Percentiles rank a stretch among this genome's conserved stretches.
phyloP scores from a whole-genome alignment of 768 basidiomycete genomes.

The Pleurotus platypus region DNA sequence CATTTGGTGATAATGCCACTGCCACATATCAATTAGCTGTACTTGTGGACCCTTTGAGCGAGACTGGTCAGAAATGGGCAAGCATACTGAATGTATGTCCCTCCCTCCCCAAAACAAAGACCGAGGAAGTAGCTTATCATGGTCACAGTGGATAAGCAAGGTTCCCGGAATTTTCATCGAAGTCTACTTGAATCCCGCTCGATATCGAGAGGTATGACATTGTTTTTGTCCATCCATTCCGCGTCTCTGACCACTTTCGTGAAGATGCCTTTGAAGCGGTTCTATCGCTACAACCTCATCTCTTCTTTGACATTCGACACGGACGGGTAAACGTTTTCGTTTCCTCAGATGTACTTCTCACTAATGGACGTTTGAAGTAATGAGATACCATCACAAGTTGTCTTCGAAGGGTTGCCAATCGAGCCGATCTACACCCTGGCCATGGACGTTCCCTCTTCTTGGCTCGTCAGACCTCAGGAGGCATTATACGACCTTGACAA shows the following conservation, averaged over 20 bases:
- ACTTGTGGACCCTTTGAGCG: conserved; percentile 82
- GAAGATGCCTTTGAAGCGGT: conserved; percentile 86
- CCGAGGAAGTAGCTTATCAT: neutral
- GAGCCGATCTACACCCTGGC: conserved; percentile 93
- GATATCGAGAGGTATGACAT: conserved; percentile 58
- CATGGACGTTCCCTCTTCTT: conserved; percentile 87
- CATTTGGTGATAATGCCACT: conserved; percentile 61
- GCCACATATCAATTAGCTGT: conserved; percentile 70
- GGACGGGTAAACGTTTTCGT: conserved; percentile 51
- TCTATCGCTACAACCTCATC: conserved; percentile 78
- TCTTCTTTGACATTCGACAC: conserved; percentile 60
- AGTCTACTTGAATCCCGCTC: conserved; percentile 75
- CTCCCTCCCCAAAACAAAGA: neutral
- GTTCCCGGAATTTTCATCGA: conserved; percentile 66
- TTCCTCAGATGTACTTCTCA: no score
- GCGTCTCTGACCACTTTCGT: neutral
- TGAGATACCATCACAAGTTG: conserved; percentile 53
- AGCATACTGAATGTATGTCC: conserved; percentile 64
- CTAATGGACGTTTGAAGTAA: conserved; percentile 29
- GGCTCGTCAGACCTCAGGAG: conserved; percentile 90
- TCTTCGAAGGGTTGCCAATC: conserved; percentile 71
- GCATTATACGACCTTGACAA: conserved; percentile 95
- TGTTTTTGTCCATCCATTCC: neutral
- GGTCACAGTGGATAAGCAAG: conserved; percentile 54
- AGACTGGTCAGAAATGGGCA: conserved; percentile 83